phyloP scores from a whole-genome alignment of 805 yeast genomes.

The Suhomyces tanzawaensis region DNA sequence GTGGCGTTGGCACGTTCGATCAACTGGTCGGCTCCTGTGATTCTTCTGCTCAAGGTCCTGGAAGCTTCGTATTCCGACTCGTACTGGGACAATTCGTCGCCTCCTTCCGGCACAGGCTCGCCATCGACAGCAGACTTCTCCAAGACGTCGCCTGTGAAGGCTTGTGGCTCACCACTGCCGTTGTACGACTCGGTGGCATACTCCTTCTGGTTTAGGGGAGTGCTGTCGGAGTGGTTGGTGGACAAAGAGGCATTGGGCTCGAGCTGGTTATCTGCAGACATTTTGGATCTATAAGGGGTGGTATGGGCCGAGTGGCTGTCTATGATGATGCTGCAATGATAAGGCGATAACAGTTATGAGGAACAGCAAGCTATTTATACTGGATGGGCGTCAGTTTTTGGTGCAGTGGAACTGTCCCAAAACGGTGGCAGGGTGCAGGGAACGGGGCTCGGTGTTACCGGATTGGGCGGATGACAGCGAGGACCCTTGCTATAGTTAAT shows the following conservation, averaged over 20 bases:
- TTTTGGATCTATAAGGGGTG: too few species aligned
- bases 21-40: constrained; percentile 21
- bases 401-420: too few species aligned
- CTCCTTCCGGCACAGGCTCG: constrained; percentile 5
- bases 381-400: too few species aligned
- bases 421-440: too few species aligned
- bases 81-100: constrained; percentile 19
- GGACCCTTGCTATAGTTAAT: too few species aligned
- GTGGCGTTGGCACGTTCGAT: constrained; percentile 20
- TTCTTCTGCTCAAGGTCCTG: constrained; percentile 17
- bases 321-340: too few species aligned
- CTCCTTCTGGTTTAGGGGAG: constrained; percentile 4
- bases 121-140: constrained; percentile 3
- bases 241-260: constrained; percentile 3
- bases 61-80: constrained; percentile 22
- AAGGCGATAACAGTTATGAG: too few species aligned
- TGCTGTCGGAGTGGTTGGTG: constrained; percentile 1
- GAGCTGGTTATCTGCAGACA: not conserved
- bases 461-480: too few species aligned
- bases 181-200: constrained; percentile 4
- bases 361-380: too few species aligned
- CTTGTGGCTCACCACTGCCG: constrained; percentile 9
- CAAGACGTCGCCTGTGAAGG: constrained; percentile 10
- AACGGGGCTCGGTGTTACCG: too few species aligned
- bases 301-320: too few species aligned